Conservation (phyloP, 2,329 filamentous ascomycete species). For the Botrytis sinoallii region DNA sequence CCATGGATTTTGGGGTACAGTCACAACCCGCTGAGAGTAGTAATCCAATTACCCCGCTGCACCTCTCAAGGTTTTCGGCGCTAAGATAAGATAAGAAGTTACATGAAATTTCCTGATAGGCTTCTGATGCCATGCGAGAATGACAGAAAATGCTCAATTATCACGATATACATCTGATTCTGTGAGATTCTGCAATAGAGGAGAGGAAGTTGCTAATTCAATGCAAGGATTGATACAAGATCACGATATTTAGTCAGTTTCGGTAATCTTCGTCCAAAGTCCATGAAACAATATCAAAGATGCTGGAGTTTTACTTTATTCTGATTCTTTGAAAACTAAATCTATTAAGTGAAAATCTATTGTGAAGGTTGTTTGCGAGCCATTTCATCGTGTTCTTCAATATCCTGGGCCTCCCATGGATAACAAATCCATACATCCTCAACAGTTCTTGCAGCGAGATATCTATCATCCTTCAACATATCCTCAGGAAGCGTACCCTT, state of each 20-base stretch:
- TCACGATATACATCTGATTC: not conserved
- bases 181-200: not conserved
- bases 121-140: not conserved
- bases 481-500: constrained; percentile 79
- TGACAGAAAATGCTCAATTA: not conserved
- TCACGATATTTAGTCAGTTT: not conserved
- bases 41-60: not conserved
- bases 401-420: constrained; percentile 94
- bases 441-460: constrained; percentile 82
- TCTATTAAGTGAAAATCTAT: constrained; percentile 15
- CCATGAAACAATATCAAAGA: not conserved
- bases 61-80: not conserved
- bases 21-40: not conserved
- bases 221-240: not conserved
- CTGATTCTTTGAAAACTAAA: not conserved
- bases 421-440: constrained; percentile 99
- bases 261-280: not conserved
- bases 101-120: constrained; percentile 7
- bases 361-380: constrained; percentile 44
- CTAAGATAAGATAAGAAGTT: constrained; percentile 13
- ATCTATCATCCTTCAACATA: constrained; percentile 70
- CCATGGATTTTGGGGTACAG: not conserved
- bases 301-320: constrained; percentile 1
- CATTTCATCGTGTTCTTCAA: constrained; percentile 81
- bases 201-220: too few relatives aligned